These are phyloP conservation scores for Yarrowia divulgata DNA, from an alignment of 805 yeast genomes.

Conservation along the genomic window DNA sequence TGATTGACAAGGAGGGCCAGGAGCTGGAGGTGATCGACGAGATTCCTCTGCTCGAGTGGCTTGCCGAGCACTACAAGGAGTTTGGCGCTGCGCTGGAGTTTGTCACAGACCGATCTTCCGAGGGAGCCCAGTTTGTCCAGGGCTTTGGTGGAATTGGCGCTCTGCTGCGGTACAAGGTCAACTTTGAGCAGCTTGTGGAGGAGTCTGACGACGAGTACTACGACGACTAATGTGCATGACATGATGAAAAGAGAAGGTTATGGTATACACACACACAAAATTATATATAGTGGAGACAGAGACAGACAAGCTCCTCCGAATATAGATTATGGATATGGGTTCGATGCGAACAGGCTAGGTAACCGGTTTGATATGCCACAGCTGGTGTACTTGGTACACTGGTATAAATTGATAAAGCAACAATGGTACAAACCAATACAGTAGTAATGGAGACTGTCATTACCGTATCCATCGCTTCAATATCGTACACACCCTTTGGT, in stretches of 20 bases:
- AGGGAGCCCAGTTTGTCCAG: conserved; percentile 97
- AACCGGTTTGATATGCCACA: neutral
- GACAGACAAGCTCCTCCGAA: neutral
- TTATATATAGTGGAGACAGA: conserved; percentile 27
- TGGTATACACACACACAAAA: neutral
- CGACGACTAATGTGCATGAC: conserved; percentile 43
- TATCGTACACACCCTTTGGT: too few relatives aligned
- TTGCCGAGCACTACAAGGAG: conserved; percentile 93
- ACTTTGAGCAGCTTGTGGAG: conserved; percentile 92
- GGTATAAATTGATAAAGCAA: conserved; percentile 1
- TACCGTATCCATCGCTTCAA: too few relatives aligned
- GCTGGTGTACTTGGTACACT: neutral
- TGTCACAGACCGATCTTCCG: conserved; percentile 94
- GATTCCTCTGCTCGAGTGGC: conserved; percentile 91
- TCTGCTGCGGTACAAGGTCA: conserved; percentile 91
- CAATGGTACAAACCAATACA: too few relatives aligned
- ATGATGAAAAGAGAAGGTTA: too few relatives aligned
- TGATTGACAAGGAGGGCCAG: conserved; percentile 81
- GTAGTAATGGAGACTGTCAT: too few relatives aligned
- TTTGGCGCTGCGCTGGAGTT: conserved; percentile 97
- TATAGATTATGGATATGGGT: conserved; percentile 19
- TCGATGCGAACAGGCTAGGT: neutral
- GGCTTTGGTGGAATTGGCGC: conserved; percentile 99
- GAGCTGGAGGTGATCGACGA: conserved; percentile 92
- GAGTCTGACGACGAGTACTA: conserved; percentile 89